These are phyloP conservation scores for Neonectria neomacrospora DNA, from an alignment of 2,329 filamentous ascomycete genomes.

Conservation along the genomic window DNA sequence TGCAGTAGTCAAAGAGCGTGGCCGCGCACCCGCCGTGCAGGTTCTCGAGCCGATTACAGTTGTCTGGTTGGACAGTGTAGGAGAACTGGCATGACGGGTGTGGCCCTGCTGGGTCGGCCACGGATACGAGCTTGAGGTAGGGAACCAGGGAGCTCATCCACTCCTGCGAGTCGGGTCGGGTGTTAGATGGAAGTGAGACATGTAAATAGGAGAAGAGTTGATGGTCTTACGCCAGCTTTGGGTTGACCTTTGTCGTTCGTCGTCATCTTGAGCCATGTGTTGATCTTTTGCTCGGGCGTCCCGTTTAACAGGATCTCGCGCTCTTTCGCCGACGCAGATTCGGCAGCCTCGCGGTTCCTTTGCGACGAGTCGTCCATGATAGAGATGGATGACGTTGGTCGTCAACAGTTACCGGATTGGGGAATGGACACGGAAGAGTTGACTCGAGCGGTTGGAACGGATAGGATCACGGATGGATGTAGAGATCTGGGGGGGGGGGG, in stretches of 20 bases:
- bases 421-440: not conserved
- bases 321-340: constrained; percentile 9
- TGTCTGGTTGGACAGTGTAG: constrained; percentile 60
- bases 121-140: constrained; percentile 51
- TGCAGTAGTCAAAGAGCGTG: constrained; percentile 75
- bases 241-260: constrained; percentile 43
- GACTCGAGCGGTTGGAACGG: no score
- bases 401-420: not conserved
- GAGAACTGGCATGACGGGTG: constrained; percentile 57
- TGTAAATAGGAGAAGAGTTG: not conserved
- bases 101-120: constrained; percentile 47
- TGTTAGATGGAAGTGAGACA: constrained; percentile 8
- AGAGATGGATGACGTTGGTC: not conserved
- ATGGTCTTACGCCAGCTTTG: constrained; percentile 47
- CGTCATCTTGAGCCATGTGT: constrained; percentile 47
- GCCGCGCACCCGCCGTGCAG: constrained; percentile 73
- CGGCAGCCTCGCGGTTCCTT: constrained; percentile 14
- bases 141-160: constrained; percentile 58
- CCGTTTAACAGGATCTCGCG: constrained; percentile 43
- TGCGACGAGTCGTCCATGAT: constrained; percentile 26
- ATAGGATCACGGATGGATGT: no score
- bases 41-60: constrained; percentile 65
- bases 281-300: constrained; percentile 47
- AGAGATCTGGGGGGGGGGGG: not conserved
- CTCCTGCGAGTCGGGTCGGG: constrained; percentile 48